Conservation (phyloP, 140 eudicot species). For the Stevia rebaudiana region DNA sequence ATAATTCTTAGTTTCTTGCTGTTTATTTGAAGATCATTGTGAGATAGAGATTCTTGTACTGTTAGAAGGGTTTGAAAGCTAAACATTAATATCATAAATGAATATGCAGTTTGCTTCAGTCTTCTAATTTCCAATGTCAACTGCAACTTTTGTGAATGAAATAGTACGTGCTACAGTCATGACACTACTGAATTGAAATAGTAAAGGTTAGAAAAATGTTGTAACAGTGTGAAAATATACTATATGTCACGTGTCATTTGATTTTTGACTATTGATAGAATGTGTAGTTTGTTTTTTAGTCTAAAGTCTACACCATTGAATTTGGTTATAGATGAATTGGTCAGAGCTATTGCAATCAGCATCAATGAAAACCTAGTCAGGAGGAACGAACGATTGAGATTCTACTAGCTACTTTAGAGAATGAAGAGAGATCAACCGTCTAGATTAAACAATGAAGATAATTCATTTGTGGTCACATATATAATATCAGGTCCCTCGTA, state of each 20-base stretch:
- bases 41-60: background rate
- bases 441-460: background rate
- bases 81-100: conserved; percentile 16
- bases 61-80: conserved; percentile 7
- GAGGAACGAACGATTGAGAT: background rate
- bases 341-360: background rate
- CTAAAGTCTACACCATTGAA: conserved; percentile 10
- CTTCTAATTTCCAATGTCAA: conserved; percentile 11
- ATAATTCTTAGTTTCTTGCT: conserved; percentile 24
- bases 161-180: too few relatives aligned
- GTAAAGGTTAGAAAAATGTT: too few relatives aligned
- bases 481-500: too few relatives aligned
- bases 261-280: background rate
- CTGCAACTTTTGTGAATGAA: background rate
- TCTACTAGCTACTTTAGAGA: background rate
- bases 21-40: conserved; percentile 17
- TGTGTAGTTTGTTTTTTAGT: background rate
- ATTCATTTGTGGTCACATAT: too few relatives aligned
- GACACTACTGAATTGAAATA: background rate
- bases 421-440: background rate
- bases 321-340: background rate
- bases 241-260: too few relatives aligned
- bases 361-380: background rate
- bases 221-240: too few relatives aligned
- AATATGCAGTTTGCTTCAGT: conserved; percentile 2